phyloP scores from a whole-genome alignment of 2,329 filamentous ascomycete genomes.

The Beauveria bassiana region DNA sequence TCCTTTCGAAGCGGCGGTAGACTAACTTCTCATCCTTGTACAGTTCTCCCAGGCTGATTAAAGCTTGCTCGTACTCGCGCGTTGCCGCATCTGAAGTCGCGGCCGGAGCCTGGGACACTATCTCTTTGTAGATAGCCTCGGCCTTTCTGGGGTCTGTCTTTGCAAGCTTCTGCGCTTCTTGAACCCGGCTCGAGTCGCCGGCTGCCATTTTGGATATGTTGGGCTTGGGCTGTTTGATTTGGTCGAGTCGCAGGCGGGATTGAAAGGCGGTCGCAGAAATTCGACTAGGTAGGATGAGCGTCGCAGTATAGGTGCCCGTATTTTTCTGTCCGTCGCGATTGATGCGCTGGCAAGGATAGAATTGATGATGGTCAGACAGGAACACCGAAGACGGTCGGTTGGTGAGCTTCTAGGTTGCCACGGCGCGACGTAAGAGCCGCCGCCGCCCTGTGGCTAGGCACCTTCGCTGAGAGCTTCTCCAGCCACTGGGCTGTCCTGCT shows the following conservation, averaged over 20 bases:
- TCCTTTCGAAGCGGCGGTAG: neutral
- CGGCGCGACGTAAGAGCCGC: constrained; percentile 25
- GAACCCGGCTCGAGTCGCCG: constrained; percentile 59
- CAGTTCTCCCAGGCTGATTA: constrained; percentile 84
- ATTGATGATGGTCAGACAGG: constrained; percentile 5
- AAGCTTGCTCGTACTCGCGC: constrained; percentile 82
- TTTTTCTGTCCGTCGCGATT: neutral
- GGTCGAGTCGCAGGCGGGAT: neutral
- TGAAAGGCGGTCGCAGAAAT: no score
- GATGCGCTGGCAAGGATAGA: neutral
- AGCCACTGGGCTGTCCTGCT: neutral
- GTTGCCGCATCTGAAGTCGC: constrained; percentile 76
- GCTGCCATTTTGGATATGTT: constrained; percentile 39
- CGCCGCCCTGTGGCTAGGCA: neutral
- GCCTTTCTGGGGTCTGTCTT: constrained; percentile 78
- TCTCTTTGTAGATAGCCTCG: constrained; percentile 80
- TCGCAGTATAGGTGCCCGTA: neutral
- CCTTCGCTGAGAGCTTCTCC: neutral
- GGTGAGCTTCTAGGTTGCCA: constrained; percentile 27
- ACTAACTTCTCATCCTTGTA: constrained; percentile 81
- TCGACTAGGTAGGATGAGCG: no score
- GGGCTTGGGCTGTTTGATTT: neutral
- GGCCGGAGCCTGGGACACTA: constrained; percentile 77
- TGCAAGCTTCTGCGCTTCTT: constrained; percentile 78
- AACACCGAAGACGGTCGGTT: neutral